Base-by-base conservation (phyloP, 805 yeast genomes). In the Lachancea cidri region DNA sequence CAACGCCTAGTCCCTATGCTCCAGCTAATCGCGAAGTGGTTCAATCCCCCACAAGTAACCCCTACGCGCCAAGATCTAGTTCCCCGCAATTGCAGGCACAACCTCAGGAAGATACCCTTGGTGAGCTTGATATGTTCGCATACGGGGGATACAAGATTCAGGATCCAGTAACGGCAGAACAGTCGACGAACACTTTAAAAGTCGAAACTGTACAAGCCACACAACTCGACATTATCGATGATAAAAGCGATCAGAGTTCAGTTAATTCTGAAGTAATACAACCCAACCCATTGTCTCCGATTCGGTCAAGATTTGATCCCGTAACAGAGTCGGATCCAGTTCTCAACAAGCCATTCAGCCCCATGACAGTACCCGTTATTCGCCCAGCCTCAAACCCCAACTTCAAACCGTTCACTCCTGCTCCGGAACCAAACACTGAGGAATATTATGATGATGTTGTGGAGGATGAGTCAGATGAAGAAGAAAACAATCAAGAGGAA, bases 391-490 rank as follows among this genome's bases (percentile, higher is more conserved):
- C 53, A 13, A 45, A 47, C 18, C 45, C 56, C 2, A 52, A 46
- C 15, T 45, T 47, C 11, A 45, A 43, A 13, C 48, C 57, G 13
- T 54, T 45, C 29, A 47, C 53, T 25, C 48, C 54, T 8, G 34
- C 46, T 20, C 29, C 41, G 7, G 36, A 36, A 4, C 45, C 49
- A 17, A 53, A 53, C 15, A 60, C 57, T 29, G 64, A 54, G 13
- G 81, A 75, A 2, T 76, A 70, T 14, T 76, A 70, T 15, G 76
- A 71, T 24, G 76, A 71, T 32, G 66, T 66, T 33, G 66, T 62
- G n/a, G 70, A 63, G 33, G 68, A 66, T 18, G 74, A 67, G 16
- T 70, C 71, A 17, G 70, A 65, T 14, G 71, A 68, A 16, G 66
- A 62, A 29, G 51, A 51, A 33, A 41, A 45, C 45, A 44, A 48